A percentile compares a stretch with the other conserved stretches of the same genome.
Evolutionary conservation across 306 rosid genomes (phyloP).

Genomic region (Pterocarpus santalinus): DNA sequence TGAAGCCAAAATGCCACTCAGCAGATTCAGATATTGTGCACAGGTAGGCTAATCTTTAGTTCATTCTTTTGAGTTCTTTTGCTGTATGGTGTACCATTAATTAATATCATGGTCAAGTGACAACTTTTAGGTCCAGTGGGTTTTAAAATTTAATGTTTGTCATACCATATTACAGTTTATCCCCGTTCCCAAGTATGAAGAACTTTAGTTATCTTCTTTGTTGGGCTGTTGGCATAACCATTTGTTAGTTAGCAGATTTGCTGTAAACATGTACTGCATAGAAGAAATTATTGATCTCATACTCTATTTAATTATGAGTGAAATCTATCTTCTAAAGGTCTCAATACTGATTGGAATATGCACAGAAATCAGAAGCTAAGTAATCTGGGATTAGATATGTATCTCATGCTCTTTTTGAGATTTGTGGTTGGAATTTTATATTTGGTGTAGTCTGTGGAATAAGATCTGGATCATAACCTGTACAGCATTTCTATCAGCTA

Average conservation of each 20-base stretch:
- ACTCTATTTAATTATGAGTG: too few relatives aligned
- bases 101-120: conserved; percentile 18
- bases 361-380: too few relatives aligned
- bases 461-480: conserved; percentile 13
- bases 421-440: conserved; percentile 17
- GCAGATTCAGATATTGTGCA: conserved; percentile 74
- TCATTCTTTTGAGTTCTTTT: conserved; percentile 35
- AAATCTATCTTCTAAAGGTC: too few relatives aligned
- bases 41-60: conserved; percentile 55
- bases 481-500: conserved; percentile 16
- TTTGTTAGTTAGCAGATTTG: neutral
- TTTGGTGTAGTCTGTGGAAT: conserved; percentile 36
- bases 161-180: neutral
- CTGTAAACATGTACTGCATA: neutral
- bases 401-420: conserved; percentile 21
- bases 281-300: too few relatives aligned
- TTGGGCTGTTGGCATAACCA: neutral
- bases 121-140: neutral
- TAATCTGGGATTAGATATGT: too few relatives aligned
- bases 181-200: too few relatives aligned
- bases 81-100: conserved; percentile 22
- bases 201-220: neutral
- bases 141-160: neutral
- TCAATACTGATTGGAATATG: too few relatives aligned
- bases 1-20: conserved; percentile 78